phyloP scores from a whole-genome alignment of 2,329 filamentous ascomycete genomes.

The Aspergillus spinulosporus region DNA sequence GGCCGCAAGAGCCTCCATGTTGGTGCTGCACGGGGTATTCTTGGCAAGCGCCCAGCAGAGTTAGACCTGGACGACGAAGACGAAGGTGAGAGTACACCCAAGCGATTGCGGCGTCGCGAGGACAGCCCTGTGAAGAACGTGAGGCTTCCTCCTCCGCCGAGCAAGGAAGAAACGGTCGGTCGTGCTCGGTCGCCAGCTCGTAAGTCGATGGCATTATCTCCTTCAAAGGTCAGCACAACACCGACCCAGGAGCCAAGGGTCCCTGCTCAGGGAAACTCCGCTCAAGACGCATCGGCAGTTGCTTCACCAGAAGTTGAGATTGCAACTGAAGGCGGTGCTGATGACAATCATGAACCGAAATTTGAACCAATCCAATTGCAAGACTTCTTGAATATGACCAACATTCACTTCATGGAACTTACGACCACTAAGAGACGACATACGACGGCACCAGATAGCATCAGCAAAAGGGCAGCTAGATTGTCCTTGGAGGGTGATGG shows the following conservation, averaged over 20 bases:
- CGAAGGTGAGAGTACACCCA: constrained; percentile 56
- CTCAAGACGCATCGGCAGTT: constrained; percentile 25
- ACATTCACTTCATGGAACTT: constrained; percentile 96
- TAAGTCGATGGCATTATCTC: constrained; percentile 36
- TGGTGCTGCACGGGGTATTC: constrained; percentile 69
- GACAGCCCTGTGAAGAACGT: constrained; percentile 75
- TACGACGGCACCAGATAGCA: constrained; percentile 65
- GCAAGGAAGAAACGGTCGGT: constrained; percentile 66
- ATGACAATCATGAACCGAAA: constrained; percentile 48
- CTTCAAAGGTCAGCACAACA: constrained; percentile 48
- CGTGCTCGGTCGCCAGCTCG: constrained; percentile 52
- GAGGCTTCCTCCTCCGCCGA: constrained; percentile 66
- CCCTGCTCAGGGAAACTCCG: constrained; percentile 38
- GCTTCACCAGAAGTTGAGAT: constrained; percentile 44
- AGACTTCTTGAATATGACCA: constrained; percentile 91
- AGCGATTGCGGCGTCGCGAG: constrained; percentile 70
- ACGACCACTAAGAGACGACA: constrained; percentile 93
- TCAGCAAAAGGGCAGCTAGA: constrained; percentile 32
- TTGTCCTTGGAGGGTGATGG: constrained; percentile 27
- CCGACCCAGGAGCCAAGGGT: constrained; percentile 50
- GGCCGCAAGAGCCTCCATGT: constrained; percentile 75
- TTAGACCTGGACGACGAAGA: constrained; percentile 65
- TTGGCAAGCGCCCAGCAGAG: constrained; percentile 73
- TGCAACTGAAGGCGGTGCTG: constrained; percentile 46
- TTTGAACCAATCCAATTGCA: constrained; percentile 75